Conservation (phyloP, 73 alveolate species). For the Paramecium caudatum region DNA sequence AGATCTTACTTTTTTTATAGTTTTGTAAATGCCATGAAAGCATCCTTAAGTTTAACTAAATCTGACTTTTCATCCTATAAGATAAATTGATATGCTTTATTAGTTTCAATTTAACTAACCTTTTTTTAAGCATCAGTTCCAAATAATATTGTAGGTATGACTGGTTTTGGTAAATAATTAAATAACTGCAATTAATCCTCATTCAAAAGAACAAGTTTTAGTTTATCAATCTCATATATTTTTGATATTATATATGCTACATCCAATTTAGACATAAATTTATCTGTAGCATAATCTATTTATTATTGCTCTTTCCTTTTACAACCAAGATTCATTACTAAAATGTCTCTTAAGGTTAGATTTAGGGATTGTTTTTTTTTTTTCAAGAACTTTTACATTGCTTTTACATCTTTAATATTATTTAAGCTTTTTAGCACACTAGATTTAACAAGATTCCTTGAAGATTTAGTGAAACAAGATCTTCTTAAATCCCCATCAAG, state of each 20-base stretch:
- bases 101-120: slow-evolving; percentile 30
- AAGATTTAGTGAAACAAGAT: slow-evolving; percentile 15
- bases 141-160: slow-evolving; percentile 32
- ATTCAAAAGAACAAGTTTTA: slow-evolving; percentile 35
- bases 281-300: slow-evolving; percentile 55
- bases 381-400: slow-evolving; percentile 17
- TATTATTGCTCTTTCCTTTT: slow-evolving; percentile 30
- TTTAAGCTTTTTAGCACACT: not conserved
- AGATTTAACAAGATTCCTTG: slow-evolving; percentile 8
- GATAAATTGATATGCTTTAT: slow-evolving; percentile 36
- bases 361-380: slow-evolving; percentile 18
- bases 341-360: slow-evolving; percentile 30
- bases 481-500: not conserved
- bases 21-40: not conserved
- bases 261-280: slow-evolving; percentile 63
- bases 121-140: slow-evolving; percentile 33
- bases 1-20: slow-evolving; percentile 3
- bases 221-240: slow-evolving; percentile 68
- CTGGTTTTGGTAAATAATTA: slow-evolving; percentile 70
- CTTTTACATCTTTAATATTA: not conserved
- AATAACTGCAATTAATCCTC: slow-evolving; percentile 58
- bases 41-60: not conserved
- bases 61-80: slow-evolving; percentile 64
- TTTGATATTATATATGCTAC: slow-evolving; percentile 59
- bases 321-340: slow-evolving; percentile 29